These are phyloP conservation scores for Candida gorgasii DNA, from an alignment of 805 yeast genomes.

Conservation along the genomic window DNA sequence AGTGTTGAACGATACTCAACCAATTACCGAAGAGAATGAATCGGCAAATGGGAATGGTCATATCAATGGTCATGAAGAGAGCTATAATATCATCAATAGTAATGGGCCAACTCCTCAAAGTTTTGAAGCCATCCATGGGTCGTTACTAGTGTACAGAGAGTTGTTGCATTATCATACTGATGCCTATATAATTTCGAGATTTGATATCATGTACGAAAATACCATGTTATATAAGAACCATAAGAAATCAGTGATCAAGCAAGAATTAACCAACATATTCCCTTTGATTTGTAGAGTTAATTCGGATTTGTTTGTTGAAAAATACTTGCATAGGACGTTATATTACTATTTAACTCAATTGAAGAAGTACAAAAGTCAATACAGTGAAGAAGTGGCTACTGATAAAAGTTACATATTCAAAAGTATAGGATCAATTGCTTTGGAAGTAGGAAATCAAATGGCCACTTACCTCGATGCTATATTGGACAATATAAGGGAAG, in stretches of 20 bases:
- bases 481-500: constrained; percentile 80
- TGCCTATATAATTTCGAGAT: constrained; percentile 66
- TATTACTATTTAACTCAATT: constrained; percentile 75
- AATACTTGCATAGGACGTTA: constrained; percentile 77
- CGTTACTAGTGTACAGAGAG: constrained; percentile 79
- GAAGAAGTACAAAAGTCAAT: constrained; percentile 57
- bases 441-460: constrained; percentile 78
- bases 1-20: constrained; percentile 47
- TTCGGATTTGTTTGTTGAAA: constrained; percentile 71
- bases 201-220: constrained; percentile 75
- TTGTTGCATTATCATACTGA: constrained; percentile 68
- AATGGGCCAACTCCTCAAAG: constrained; percentile 23
- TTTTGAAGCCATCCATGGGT: constrained; percentile 81
- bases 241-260: constrained; percentile 71
- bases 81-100: constrained; percentile 24
- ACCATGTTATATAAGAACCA: constrained; percentile 75
- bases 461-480: constrained; percentile 86
- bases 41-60: constrained; percentile 1
- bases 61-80: constrained; percentile 7
- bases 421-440: constrained; percentile 83
- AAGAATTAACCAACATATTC: constrained; percentile 79
- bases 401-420: constrained; percentile 77
- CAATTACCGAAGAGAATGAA: constrained; percentile 11
- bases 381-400: constrained; percentile 36
- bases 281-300: constrained; percentile 83